Percentiles rank a stretch among this genome's conserved stretches.
These are phyloP conservation scores for Mycena pura DNA, from an alignment of 768 basidiomycete genomes.

Conservation along the genomic window DNA sequence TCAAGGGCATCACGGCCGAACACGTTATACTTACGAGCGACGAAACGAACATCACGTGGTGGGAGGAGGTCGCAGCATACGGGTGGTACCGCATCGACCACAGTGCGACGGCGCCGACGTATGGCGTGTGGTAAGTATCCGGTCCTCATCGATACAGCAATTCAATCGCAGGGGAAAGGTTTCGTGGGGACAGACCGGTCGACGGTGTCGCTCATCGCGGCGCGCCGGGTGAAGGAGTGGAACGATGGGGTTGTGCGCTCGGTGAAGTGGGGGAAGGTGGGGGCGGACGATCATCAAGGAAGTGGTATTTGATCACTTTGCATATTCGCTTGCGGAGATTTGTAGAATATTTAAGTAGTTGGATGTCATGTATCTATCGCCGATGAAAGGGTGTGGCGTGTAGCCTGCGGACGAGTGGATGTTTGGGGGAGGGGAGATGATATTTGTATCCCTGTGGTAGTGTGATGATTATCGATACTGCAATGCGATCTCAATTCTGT, in stretches of 20 bases:
- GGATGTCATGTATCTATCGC: conserved; percentile 6
- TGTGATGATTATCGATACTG: too few relatives aligned
- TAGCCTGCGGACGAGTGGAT: conserved; percentile 4
- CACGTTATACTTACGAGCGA: conserved; percentile 44
- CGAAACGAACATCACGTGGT: background rate
- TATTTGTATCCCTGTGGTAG: too few relatives aligned
- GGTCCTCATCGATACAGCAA: conserved; percentile 50
- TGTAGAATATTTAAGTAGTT: conserved; percentile 10
- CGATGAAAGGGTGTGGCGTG: conserved; percentile 8
- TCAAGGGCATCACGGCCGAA: conserved; percentile 25
- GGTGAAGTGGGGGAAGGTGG: conserved; percentile 46
- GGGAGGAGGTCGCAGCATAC: conserved; percentile 23
- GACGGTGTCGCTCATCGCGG: conserved; percentile 49
- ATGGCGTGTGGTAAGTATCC: conserved; percentile 42
- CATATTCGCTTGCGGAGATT: conserved; percentile 10
- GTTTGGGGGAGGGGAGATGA: conserved; percentile 10
- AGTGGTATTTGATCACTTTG: conserved; percentile 7
- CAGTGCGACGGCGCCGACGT: conserved; percentile 29
- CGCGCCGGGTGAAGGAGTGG: conserved; percentile 53
- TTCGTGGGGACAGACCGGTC: conserved; percentile 60
- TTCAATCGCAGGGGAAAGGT: conserved; percentile 53
- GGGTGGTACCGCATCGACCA: conserved; percentile 41
- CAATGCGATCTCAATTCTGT: too few relatives aligned
- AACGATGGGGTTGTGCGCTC: conserved; percentile 42
- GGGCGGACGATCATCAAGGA: conserved; percentile 41